Evolutionary conservation across 805 yeast species (phyloP).

Genomic region (Metschnikowia proteae): DNA sequence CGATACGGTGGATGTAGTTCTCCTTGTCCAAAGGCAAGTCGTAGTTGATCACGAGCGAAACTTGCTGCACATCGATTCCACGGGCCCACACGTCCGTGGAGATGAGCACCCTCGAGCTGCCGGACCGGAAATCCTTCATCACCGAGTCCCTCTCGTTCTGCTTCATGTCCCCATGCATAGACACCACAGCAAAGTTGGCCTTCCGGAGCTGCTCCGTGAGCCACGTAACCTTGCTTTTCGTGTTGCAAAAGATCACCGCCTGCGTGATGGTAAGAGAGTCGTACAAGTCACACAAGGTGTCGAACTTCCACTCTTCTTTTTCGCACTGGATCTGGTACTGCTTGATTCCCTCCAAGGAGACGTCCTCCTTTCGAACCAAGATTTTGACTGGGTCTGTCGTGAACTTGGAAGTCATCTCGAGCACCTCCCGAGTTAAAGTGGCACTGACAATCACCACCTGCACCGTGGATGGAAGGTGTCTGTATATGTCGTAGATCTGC

Average conservation of each 20-base stretch:
- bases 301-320: conserved; percentile 91
- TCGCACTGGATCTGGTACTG: conserved; percentile 90
- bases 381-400: conserved; percentile 92
- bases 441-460: conserved; percentile 96
- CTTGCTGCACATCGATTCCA: conserved; percentile 98
- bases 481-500: conserved; percentile 90
- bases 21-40: conserved; percentile 91
- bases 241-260: conserved; percentile 97
- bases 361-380: conserved; percentile 89
- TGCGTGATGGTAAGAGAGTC: conserved; percentile 95
- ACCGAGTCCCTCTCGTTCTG: conserved; percentile 92
- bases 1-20: conserved; percentile 95
- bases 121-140: conserved; percentile 94
- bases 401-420: conserved; percentile 88
- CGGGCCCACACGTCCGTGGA: conserved; percentile 98
- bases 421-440: conserved; percentile 85
- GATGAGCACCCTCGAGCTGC: conserved; percentile 88
- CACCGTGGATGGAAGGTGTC: conserved; percentile 73
- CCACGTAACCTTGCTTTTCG: conserved; percentile 92
- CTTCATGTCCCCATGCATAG: conserved; percentile 97
- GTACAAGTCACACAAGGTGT: conserved; percentile 89
- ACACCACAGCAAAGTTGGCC: conserved; percentile 84
- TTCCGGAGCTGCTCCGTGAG: conserved; percentile 73
- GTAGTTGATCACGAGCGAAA: conserved; percentile 90
- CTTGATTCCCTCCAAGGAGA: conserved; percentile 90